Base-by-base conservation (phyloP, 1,284 basidiomycete genomes). In the Abortiporus biennis region DNA sequence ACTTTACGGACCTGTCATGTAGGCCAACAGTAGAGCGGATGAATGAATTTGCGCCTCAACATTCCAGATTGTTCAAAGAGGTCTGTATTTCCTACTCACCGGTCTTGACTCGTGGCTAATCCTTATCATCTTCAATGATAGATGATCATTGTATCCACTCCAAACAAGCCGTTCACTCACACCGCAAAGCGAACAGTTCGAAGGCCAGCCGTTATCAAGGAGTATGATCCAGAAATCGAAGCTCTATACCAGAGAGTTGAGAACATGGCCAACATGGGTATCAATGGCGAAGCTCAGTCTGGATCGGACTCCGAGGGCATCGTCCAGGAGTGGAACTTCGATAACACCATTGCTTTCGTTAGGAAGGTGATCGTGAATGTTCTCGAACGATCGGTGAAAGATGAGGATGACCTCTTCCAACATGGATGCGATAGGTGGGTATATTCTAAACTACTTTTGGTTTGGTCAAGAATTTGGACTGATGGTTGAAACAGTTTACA, bases 381-480 rank as follows among this genome's bases (percentile, higher is more conserved):
- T 11, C 16, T 62, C 21, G 34, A 32, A 19, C 21, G 38, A 1
- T 6, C 15, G 3, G 13, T 55, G 2, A 23, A 33, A 20, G 59
- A 62, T 36, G 42, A 53, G 21, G 57, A 49, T 12, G 64, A 67
- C 44, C 40, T 67, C 6, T 69, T 68, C 48, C 55, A 56, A 38
- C 48, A 56, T 32, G 66, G 66, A n/a, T 62, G 63, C 36, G 66
- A 69, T 43, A 68, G 66, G 43, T 11, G 5, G 12, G 41, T 11
- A n/a, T n/a, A n/a, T n/a, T n/a, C n/a, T n/a, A n/a, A 11, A 13
- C 2, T 15, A 64, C 56, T n/a, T 38, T 68, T 20, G 57, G 58
- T n/a, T 44, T 53, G 16, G 41, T 52, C 12, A 47, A 52, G 5
- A 23, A 52, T 23, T 37, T 50, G 1, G 51, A 54, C 24, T 29